phyloP scores from a whole-genome alignment of 192 early-diverging fungal species.

The Coemansia sp. region DNA sequence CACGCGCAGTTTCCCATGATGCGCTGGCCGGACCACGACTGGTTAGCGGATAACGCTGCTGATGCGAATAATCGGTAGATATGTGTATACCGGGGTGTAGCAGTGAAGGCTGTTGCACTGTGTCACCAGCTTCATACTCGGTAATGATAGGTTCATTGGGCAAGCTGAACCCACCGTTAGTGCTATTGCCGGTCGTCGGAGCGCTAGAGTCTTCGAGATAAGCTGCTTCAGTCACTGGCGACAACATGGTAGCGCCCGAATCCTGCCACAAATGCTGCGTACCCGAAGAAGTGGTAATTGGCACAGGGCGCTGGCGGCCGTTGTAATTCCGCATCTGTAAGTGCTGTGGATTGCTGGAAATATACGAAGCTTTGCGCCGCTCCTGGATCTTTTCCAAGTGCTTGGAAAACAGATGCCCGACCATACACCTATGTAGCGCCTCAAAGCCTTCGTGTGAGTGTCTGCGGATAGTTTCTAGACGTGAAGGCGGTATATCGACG shows the following conservation, averaged over 20 bases:
- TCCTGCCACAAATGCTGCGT: not conserved
- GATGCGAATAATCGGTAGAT: not conserved
- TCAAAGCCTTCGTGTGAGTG: slow-evolving; percentile 52
- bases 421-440: slow-evolving; percentile 47
- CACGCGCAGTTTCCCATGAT: slow-evolving; percentile 1
- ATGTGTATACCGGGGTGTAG: not conserved
- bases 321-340: not conserved
- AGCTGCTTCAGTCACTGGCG: slow-evolving; percentile 7
- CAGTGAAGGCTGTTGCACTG: not conserved
- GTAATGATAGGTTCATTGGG: not conserved
- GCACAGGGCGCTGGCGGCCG: slow-evolving; percentile 5
- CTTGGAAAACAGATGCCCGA: slow-evolving; percentile 49
- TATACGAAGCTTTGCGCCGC: slow-evolving; percentile 46
- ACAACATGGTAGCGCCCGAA: not conserved
- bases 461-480: slow-evolving; percentile 46
- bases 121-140: not conserved
- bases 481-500: slow-evolving; percentile 48
- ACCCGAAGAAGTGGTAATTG: not conserved
- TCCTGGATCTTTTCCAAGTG: slow-evolving; percentile 51
- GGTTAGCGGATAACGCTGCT: not conserved
- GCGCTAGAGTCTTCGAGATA: not conserved
- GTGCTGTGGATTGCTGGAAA: slow-evolving; percentile 16
- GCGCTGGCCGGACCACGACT: slow-evolving; percentile 11
- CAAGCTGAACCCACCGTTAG: not conserved
- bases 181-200: slow-evolving; percentile 1